Evolutionary conservation across 2,329 filamentous ascomycete genomes (phyloP).

Genomic region (Fusarium floridanum): DNA sequence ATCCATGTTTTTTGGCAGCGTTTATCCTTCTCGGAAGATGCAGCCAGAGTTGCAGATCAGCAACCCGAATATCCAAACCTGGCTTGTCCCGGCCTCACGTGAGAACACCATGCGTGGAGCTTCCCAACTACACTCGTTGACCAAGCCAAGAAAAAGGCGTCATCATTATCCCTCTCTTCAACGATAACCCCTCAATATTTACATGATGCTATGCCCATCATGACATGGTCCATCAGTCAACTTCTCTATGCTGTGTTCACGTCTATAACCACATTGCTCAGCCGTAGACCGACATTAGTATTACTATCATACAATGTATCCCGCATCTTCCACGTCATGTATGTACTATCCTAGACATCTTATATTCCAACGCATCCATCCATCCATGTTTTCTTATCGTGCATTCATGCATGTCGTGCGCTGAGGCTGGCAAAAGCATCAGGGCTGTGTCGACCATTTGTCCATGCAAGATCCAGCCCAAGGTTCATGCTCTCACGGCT

Average conservation of each 20-base stretch:
- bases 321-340: slow-evolving; percentile 30
- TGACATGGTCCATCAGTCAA: background rate
- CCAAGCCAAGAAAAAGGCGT: background rate
- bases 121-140: slow-evolving; percentile 3
- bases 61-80: slow-evolving; percentile 20
- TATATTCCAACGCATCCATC: slow-evolving; percentile 24
- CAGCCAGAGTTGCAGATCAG: slow-evolving; percentile 25
- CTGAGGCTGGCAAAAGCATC: slow-evolving; percentile 85
- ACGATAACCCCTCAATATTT: background rate
- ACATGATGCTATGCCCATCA: background rate
- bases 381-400: background rate
- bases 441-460: slow-evolving; percentile 80
- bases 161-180: background rate
- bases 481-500: slow-evolving; percentile 80
- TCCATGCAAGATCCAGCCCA: slow-evolving; percentile 74
- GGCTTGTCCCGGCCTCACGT: slow-evolving; percentile 9
- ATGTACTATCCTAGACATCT: slow-evolving; percentile 41
- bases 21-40: slow-evolving; percentile 13
- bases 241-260: background rate
- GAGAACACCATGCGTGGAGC: slow-evolving; percentile 6
- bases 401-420: slow-evolving; percentile 64
- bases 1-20: slow-evolving; percentile 8
- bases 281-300: slow-evolving; percentile 44
- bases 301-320: slow-evolving; percentile 46
- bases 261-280: slow-evolving; percentile 10